These are phyloP conservation scores for Capronia coronata DNA, from an alignment of 2,329 filamentous ascomycete genomes.

Conservation along the genomic window DNA sequence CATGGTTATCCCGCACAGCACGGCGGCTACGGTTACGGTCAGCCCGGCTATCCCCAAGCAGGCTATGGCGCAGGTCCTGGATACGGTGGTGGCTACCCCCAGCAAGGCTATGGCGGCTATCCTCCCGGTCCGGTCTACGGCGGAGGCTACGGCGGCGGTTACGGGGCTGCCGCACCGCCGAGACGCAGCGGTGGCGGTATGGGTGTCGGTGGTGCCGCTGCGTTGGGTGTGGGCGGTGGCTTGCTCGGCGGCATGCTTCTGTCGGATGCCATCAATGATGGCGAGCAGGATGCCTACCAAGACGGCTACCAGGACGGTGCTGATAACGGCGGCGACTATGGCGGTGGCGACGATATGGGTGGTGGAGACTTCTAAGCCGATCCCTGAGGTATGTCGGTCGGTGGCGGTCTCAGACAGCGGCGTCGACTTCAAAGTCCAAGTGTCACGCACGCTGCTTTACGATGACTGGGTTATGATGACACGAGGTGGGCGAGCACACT, in stretches of 20 bases:
- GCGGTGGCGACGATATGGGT: conserved; percentile 24
- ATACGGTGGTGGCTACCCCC: conserved; percentile 16
- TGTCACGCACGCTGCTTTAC: too few species aligned
- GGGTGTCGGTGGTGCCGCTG: conserved; percentile 66
- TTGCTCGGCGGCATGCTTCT: conserved; percentile 70
- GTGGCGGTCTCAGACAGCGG: not conserved
- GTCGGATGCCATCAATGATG: conserved; percentile 59
- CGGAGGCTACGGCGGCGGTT: conserved; percentile 27
- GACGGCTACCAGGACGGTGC: conserved; percentile 14
- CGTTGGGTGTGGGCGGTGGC: conserved; percentile 73
- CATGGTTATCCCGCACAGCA: conserved; percentile 22
- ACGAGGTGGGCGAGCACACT: not conserved
- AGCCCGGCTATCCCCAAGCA: conserved; percentile 5
- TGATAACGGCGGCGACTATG: conserved; percentile 27
- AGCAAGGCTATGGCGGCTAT: conserved; percentile 18
- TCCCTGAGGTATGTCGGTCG: not conserved
- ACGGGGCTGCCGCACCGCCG: conserved; percentile 33
- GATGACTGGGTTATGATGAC: too few species aligned
- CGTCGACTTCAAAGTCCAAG: too few species aligned
- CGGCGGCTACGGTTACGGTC: conserved; percentile 24
- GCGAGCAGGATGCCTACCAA: conserved; percentile 48
- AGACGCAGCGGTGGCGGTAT: conserved; percentile 48
- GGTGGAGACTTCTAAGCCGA: conserved; percentile 6
- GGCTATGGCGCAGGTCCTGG: conserved; percentile 33
- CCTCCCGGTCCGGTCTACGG: conserved; percentile 28